Conservation (phyloP, 2,329 filamentous ascomycete genomes). For the Golovinomyces cichoracearum region DNA sequence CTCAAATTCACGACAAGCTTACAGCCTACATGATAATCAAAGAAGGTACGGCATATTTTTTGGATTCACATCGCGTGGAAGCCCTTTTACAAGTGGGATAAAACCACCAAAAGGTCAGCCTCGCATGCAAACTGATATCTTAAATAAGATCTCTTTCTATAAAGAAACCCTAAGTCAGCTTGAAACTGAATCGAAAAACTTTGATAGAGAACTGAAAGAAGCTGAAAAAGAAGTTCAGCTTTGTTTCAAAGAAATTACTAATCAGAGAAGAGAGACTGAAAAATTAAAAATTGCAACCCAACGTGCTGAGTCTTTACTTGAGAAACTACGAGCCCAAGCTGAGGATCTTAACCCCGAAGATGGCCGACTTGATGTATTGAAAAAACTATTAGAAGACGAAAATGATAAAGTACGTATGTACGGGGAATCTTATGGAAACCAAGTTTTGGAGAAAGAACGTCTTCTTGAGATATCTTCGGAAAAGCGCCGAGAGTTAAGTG, state of each 20-base stretch:
- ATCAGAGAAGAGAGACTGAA: conserved; percentile 22
- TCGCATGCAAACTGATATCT: conserved; percentile 59
- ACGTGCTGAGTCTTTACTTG: conserved; percentile 31
- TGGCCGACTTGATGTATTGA: conserved; percentile 33
- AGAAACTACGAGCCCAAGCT: conserved; percentile 29
- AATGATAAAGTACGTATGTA: conserved; percentile 22
- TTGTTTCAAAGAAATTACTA: conserved; percentile 22
- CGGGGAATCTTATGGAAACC: conserved; percentile 28
- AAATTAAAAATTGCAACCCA: conserved; percentile 31
- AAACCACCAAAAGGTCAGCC: conserved; percentile 17
- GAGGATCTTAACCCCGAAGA: conserved; percentile 43
- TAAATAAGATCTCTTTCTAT: conserved; percentile 32
- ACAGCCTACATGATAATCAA: conserved; percentile 37
- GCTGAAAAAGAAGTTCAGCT: conserved; percentile 22
- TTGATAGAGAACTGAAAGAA: conserved; percentile 17
- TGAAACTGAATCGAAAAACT: conserved; percentile 25
- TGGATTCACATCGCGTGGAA: conserved; percentile 19
- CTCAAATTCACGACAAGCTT: conserved; percentile 45
- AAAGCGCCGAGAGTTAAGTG: conserved; percentile 16
- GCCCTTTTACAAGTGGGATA: conserved; percentile 25
- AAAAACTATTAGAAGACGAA: conserved; percentile 28
- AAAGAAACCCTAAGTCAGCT: conserved; percentile 27
- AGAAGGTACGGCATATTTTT: conserved; percentile 35
- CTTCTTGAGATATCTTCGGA: conserved; percentile 18
- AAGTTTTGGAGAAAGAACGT: conserved; percentile 23